Percentiles rank a stretch among this genome's conserved stretches.
Conservation (phyloP, 495 filamentous ascomycete species). For the Penicillium paxilli region DNA sequence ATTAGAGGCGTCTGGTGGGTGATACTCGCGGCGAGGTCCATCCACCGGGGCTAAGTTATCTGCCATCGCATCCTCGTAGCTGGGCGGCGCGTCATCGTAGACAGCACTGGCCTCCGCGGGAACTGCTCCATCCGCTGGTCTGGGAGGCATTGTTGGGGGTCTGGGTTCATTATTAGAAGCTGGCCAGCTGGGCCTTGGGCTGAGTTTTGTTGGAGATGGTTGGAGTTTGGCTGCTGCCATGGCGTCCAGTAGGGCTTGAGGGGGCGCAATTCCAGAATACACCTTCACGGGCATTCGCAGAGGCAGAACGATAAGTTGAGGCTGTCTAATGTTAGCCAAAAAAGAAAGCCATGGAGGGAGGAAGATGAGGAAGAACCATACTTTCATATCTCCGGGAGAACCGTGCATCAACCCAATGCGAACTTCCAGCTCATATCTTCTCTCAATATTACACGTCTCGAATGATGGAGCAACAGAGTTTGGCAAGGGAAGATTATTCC, state of each 20-base stretch:
- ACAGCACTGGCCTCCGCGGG: slow-evolving; percentile 33
- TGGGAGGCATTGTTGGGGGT: slow-evolving; percentile 40
- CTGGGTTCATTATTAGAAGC: slow-evolving; percentile 20
- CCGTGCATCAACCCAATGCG: slow-evolving; percentile 71
- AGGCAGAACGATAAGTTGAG: slow-evolving; percentile 71
- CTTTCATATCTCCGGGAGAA: slow-evolving; percentile 48
- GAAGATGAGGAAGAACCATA: slow-evolving; percentile 26
- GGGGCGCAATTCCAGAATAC: slow-evolving; percentile 89
- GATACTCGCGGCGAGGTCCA: slow-evolving; percentile 64
- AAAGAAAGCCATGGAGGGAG: background rate
- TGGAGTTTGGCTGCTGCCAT: slow-evolving; percentile 49
- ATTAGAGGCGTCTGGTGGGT: slow-evolving; percentile 51
- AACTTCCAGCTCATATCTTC: slow-evolving; percentile 80
- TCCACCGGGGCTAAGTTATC: slow-evolving; percentile 67
- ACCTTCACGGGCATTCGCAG: slow-evolving; percentile 77
- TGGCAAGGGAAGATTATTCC: slow-evolving; percentile 69
- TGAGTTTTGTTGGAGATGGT: slow-evolving; percentile 23
- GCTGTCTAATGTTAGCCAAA: slow-evolving; percentile 31
- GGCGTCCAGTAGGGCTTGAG: slow-evolving; percentile 69
- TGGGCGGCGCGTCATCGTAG: slow-evolving; percentile 68
- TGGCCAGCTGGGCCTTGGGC: slow-evolving; percentile 25
- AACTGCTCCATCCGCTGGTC: slow-evolving; percentile 22
- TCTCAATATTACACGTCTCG: slow-evolving; percentile 81
- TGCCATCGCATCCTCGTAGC: slow-evolving; percentile 90
- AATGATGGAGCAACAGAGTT: slow-evolving; percentile 85